These are phyloP conservation scores for Cercospora sojina DNA, from an alignment of 2,329 filamentous ascomycete species.

Conservation along the genomic window DNA sequence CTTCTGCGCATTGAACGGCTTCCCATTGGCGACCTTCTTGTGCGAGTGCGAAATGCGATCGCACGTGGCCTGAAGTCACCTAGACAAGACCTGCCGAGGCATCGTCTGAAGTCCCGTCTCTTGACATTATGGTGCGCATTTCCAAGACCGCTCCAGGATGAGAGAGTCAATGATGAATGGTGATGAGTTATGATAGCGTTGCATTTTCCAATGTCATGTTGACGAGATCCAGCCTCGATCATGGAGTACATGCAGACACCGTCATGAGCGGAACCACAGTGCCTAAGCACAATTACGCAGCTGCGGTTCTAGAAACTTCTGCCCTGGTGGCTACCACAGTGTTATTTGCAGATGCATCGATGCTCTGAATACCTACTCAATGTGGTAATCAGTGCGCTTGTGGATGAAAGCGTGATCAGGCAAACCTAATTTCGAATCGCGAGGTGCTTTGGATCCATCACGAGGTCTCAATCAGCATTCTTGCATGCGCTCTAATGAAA, in stretches of 20 bases:
- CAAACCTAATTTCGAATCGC: not conserved
- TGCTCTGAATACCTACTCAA: not conserved
- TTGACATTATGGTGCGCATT: not conserved
- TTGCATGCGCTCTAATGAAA: not conserved
- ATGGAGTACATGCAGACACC: no score
- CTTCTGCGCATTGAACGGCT: not conserved
- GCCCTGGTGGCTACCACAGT: not conserved
- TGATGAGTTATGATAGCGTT: no score
- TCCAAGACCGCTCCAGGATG: not conserved
- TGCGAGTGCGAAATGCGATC: slow-evolving; percentile 7
- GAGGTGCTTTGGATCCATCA: not conserved
- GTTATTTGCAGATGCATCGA: not conserved
- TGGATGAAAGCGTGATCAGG: not conserved
- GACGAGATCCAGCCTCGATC: no score
- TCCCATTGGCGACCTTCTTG: not conserved
- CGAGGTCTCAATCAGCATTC: not conserved
- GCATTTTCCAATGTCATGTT: no score
- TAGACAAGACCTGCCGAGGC: slow-evolving; percentile 7
- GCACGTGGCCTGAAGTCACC: not conserved
- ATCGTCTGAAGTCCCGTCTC: not conserved
- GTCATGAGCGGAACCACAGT: not conserved
- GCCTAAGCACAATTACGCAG: not conserved
- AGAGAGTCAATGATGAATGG: not conserved
- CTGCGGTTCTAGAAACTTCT: not conserved
- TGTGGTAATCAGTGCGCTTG: slow-evolving; percentile 9